Conservation (phyloP, 2,329 filamentous ascomycete species). For the Allantophomopsis lycopodina region DNA sequence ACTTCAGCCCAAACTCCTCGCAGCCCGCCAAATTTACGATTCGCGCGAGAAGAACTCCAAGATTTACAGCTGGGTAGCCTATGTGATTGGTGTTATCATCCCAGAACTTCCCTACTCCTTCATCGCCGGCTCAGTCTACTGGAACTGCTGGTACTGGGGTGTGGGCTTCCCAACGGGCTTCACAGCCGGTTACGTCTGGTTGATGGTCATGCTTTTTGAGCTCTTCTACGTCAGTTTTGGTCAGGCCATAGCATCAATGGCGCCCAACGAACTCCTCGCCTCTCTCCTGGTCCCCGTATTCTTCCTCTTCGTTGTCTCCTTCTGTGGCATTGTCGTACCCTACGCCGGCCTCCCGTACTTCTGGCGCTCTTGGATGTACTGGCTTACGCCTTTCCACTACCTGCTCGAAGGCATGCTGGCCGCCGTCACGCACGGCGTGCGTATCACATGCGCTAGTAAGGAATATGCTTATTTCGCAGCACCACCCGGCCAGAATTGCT, state of each 20-base stretch:
- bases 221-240: conserved; percentile 52
- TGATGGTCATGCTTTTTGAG: conserved; percentile 38
- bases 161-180: conserved; percentile 40
- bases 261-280: conserved; percentile 53
- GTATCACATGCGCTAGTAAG: conserved; percentile 35
- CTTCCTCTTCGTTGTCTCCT: conserved; percentile 56
- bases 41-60: conserved; percentile 58
- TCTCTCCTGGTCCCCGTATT: conserved; percentile 54
- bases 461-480: conserved; percentile 48
- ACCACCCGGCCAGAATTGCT: conserved; percentile 44
- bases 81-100: conserved; percentile 49
- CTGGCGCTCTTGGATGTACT: conserved; percentile 55
- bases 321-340: conserved; percentile 59
- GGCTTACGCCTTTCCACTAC: conserved; percentile 54
- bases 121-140: conserved; percentile 52
- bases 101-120: conserved; percentile 60
- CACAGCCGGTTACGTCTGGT: conserved; percentile 43
- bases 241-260: conserved; percentile 52
- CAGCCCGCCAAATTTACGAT: conserved; percentile 51
- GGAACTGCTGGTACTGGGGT: conserved; percentile 44
- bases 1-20: conserved; percentile 55
- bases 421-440: conserved; percentile 36
- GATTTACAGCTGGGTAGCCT: conserved; percentile 65
- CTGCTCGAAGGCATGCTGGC: conserved; percentile 48
- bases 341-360: conserved; percentile 42